Conservation (phyloP, 75 land plant genomes). For the Sequoiadendron giganteum region DNA sequence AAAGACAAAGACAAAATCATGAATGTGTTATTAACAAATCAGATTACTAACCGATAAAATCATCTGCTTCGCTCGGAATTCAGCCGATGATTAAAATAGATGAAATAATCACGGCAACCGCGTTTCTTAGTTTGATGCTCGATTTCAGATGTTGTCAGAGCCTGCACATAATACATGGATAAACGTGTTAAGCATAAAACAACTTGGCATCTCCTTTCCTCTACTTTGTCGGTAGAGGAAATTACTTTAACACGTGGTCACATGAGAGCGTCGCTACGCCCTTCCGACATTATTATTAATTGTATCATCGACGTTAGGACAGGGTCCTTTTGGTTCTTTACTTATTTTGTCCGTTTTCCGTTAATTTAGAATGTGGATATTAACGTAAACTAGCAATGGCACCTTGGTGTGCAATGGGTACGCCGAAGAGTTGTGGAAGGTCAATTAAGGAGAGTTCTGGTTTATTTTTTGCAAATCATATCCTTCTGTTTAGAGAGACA, state of each 20-base stretch:
- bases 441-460: too few species aligned
- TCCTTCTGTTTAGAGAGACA: too few species aligned
- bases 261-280: not conserved
- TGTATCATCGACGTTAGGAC: not conserved
- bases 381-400: too few species aligned
- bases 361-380: too few species aligned
- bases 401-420: too few species aligned
- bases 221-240: too few species aligned
- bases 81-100: not conserved
- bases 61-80: not conserved
- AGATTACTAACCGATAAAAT: not conserved
- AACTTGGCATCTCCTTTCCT: not conserved
- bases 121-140: not conserved
- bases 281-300: too few species aligned
- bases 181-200: not conserved
- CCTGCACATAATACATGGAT: not conserved
- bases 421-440: too few species aligned
- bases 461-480: too few species aligned
- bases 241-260: not conserved
- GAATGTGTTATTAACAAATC: not conserved
- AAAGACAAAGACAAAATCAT: not conserved
- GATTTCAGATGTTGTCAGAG: not conserved
- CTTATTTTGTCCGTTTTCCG: too few species aligned
- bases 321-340: not conserved
- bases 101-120: too few species aligned